Evolutionary conservation across 202 grass and related monocot species (phyloP), one percentile per base, ranked within the genome.

Genomic region (Panicum hallii): DNA sequence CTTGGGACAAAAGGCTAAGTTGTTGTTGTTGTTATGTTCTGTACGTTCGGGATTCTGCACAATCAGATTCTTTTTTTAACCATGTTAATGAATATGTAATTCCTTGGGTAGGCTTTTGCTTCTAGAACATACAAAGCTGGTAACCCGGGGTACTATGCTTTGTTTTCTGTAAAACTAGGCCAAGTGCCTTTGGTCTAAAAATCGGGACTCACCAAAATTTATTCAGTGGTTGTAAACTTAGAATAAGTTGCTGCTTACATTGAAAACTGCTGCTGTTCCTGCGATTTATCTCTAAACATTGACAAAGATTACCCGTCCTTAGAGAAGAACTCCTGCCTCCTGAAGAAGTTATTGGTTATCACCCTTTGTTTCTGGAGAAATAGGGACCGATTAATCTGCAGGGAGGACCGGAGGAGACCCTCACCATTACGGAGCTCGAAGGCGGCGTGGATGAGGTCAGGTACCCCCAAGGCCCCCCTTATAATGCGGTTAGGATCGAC

Each of bases 241-340:
- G 17, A 43, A 71, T 12, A 28, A 14, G 43, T 14, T 71, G 23
- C 0, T 4, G 43, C 22, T 30, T 71, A 48, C 0, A 4, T 48
- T 28, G 12, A 71, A 71, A 71, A 28, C 4, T 30, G 22, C 6
- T 16, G 68, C 44, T 28, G 68, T 4, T 9, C 4, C 2, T 71
- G 45, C n/a, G 22, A 30, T 71, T 71, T 71, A 49, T 72, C 44
- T 72, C 69, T 15, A 26, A 48, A 12, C 19, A 70, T 70, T 26
- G n/a, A 69, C 40, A 44, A 9, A 42, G 44, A 30, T 71, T 30
- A 26, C 2, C 14, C 2, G 5, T 48, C 43, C 68, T 71, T 13
- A 15, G 9, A 45, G 2, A 26, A 3, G 42, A 47, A 14, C 2
- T 71, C 12, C n/a, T 71, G 12, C n/a, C 22, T 48, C 6, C 10